Percentiles rank a stretch among this genome's conserved stretches.
These are phyloP conservation scores for Umbelopsis isabellina DNA, from an alignment of 192 early-diverging fungal genomes.

Conservation along the genomic window DNA sequence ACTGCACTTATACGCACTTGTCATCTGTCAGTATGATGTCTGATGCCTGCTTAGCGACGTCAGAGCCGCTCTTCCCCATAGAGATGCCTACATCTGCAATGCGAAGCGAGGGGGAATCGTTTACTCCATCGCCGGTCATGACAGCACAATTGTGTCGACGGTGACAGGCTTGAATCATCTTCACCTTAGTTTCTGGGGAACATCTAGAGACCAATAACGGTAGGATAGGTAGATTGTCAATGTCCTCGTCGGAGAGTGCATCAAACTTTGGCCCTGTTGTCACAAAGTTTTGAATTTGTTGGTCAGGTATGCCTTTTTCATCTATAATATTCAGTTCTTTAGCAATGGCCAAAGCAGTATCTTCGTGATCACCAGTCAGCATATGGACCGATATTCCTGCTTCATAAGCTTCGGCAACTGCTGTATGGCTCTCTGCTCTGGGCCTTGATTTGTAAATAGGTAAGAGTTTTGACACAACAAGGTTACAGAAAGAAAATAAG, in stretches of 20 bases:
- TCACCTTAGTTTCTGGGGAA: slow-evolving; percentile 94
- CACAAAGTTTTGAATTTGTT: slow-evolving; percentile 50
- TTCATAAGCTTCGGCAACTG: slow-evolving; percentile 73
- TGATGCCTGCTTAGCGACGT: slow-evolving; percentile 90
- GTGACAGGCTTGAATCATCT: slow-evolving; percentile 93
- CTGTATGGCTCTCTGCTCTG: slow-evolving; percentile 62
- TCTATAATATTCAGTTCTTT: slow-evolving; percentile 80
- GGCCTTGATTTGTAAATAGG: slow-evolving; percentile 39
- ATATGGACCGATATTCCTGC: slow-evolving; percentile 95
- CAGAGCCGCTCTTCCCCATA: slow-evolving; percentile 91
- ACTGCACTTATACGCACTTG: slow-evolving; percentile 32
- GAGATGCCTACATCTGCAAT: slow-evolving; percentile 44
- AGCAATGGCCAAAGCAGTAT: slow-evolving; percentile 91
- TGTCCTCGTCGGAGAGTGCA: slow-evolving; percentile 78
- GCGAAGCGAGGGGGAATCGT: slow-evolving; percentile 48
- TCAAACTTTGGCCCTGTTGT: slow-evolving; percentile 93
- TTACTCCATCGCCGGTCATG: slow-evolving; percentile 93
- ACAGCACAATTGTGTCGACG: slow-evolving; percentile 73
- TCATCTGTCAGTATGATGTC: slow-evolving; percentile 89
- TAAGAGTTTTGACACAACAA: background rate
- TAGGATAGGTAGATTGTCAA: slow-evolving; percentile 74
- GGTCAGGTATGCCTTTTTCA: slow-evolving; percentile 34
- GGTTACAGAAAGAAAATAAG: background rate
- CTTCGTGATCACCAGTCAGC: slow-evolving; percentile 94
- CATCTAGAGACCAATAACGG: slow-evolving; percentile 92